Evolutionary conservation across 2,329 filamentous ascomycete species (phyloP).

Genomic region (Dissoconium aciculare): DNA sequence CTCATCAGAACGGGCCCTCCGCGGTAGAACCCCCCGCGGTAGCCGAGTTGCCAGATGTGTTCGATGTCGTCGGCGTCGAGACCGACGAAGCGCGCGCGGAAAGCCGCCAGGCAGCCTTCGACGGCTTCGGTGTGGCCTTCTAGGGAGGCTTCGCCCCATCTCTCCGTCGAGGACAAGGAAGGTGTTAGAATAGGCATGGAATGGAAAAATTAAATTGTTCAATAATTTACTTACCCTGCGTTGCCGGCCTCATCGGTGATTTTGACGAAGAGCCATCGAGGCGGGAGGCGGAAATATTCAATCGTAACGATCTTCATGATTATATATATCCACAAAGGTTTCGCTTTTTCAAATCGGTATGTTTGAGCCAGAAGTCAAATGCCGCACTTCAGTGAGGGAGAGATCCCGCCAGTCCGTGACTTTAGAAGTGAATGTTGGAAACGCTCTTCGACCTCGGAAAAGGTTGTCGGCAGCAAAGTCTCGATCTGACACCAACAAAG

Average conservation of each 20-base stretch:
- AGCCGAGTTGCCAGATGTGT: constrained; percentile 63
- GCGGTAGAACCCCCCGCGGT: constrained; percentile 56
- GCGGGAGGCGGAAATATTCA: constrained; percentile 60
- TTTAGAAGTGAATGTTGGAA: too few species aligned
- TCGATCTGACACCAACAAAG: too few species aligned
- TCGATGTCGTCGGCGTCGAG: constrained; percentile 65
- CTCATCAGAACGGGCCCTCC: constrained; percentile 70
- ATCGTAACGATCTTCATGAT: constrained; percentile 44
- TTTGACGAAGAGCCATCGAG: constrained; percentile 66
- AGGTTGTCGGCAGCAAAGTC: too few species aligned
- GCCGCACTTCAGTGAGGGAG: too few species aligned
- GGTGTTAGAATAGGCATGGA: too few species aligned
- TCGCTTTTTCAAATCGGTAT: too few species aligned
- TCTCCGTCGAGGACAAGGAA: too few species aligned
- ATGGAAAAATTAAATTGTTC: too few species aligned
- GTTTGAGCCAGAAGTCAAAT: too few species aligned
- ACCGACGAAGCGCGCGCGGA: constrained; percentile 46
- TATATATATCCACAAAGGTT: too few species aligned
- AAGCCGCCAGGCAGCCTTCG: constrained; percentile 56
- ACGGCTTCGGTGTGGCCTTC: constrained; percentile 62
- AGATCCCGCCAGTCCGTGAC: too few species aligned
- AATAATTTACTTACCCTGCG: constrained; percentile 50
- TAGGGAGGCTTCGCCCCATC: constrained; percentile 36
- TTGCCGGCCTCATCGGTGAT: constrained; percentile 51
- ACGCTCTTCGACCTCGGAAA: too few species aligned